These are phyloP conservation scores for Backusella luteola DNA, from an alignment of 192 early-diverging fungal species.

Conservation along the genomic window DNA sequence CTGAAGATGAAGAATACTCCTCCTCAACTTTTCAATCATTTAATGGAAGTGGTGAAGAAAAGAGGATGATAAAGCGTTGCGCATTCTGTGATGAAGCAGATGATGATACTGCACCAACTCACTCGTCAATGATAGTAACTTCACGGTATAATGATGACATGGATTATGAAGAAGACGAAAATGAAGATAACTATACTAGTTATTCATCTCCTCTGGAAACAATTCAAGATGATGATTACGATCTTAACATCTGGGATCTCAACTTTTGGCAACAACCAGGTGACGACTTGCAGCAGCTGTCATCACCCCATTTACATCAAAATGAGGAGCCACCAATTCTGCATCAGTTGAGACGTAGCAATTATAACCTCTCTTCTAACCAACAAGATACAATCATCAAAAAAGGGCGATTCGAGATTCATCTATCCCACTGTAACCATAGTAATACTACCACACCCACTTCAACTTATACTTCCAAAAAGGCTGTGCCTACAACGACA, in stretches of 20 bases:
- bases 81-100: slow-evolving; percentile 3
- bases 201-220: neutral
- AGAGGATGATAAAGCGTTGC: neutral
- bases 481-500: neutral
- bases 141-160: neutral
- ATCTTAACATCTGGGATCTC: neutral
- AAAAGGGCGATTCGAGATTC: slow-evolving; percentile 25
- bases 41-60: neutral
- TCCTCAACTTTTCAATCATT: neutral
- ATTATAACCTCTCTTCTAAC: neutral
- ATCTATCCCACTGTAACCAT: slow-evolving; percentile 3
- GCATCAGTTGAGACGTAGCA: slow-evolving; percentile 12
- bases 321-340: slow-evolving; percentile 3
- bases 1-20: slow-evolving; percentile 11
- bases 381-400: slow-evolving; percentile 1
- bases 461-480: neutral
- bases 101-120: neutral
- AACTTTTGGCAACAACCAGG: slow-evolving; percentile 1
- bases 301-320: neutral
- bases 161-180: neutral
- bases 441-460: neutral
- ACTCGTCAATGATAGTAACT: neutral
- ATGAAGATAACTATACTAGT: neutral
- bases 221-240: neutral
- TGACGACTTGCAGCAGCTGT: neutral